Percentiles rank a stretch among this genome's conserved stretches.
Conservation (phyloP, 331 rosid genomes). For the Rosa hybrid region DNA sequence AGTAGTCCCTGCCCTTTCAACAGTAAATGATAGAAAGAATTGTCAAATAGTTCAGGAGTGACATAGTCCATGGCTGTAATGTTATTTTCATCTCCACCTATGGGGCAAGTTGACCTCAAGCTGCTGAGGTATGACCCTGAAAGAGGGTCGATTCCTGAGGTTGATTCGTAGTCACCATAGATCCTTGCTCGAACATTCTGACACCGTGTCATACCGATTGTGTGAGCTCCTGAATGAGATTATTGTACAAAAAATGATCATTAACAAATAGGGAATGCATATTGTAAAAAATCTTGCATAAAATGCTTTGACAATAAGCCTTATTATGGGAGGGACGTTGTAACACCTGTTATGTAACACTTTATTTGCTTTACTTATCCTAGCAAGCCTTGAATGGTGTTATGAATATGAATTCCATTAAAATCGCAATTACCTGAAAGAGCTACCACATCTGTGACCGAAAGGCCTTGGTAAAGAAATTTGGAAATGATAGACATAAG, state of each 20-base stretch:
- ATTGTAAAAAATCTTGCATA: too few species aligned
- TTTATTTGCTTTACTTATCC: not conserved
- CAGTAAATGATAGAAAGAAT: slow-evolving; percentile 69
- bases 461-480: slow-evolving; percentile 80
- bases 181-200: slow-evolving; percentile 58
- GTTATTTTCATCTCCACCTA: slow-evolving; percentile 52
- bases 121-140: slow-evolving; percentile 44
- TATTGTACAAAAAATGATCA: not conserved
- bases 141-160: slow-evolving; percentile 47
- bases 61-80: slow-evolving; percentile 70
- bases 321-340: not conserved
- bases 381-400: not conserved
- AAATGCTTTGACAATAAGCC: too few species aligned
- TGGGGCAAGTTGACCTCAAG: slow-evolving; percentile 58
- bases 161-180: slow-evolving; percentile 54
- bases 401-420: slow-evolving; percentile 5
- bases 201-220: slow-evolving; percentile 83
- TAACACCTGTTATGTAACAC: not conserved
- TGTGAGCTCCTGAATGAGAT: slow-evolving; percentile 72
- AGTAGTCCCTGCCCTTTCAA: slow-evolving; percentile 72
- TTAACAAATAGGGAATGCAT: not conserved
- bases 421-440: slow-evolving; percentile 57
- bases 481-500: slow-evolving; percentile 65
- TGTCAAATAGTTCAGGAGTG: slow-evolving; percentile 84
- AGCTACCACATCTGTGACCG: slow-evolving; percentile 83